phyloP scores from a whole-genome alignment of 2,329 filamentous ascomycete species.

The Fusarium nelsonii region DNA sequence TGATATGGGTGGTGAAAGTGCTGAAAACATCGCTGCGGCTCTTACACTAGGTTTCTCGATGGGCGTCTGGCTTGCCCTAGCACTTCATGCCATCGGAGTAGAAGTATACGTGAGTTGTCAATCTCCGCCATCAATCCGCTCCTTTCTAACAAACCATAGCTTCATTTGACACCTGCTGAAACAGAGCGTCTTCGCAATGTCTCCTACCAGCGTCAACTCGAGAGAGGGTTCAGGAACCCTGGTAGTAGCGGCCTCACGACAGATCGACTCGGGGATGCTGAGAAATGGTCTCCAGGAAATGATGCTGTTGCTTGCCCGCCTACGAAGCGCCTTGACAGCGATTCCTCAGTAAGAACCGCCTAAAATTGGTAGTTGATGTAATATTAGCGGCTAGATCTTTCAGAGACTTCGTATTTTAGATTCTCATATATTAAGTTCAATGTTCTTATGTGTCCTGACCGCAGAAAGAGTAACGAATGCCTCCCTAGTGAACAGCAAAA shows the following conservation, averaged over 20 bases:
- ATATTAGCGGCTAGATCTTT: accelerated
- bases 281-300: neutral
- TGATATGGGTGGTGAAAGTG: constrained; percentile 8
- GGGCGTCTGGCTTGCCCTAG: constrained; percentile 11
- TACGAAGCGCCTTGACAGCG: constrained; percentile 8
- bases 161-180: constrained; percentile 24
- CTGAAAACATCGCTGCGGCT: constrained; percentile 17
- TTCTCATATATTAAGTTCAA: neutral
- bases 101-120: constrained; percentile 22
- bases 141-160: neutral
- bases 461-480: too few species aligned
- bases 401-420: neutral
- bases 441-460: neutral
- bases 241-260: constrained; percentile 13
- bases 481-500: too few species aligned
- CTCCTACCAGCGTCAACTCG: constrained; percentile 13
- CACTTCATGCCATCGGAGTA: constrained; percentile 15
- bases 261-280: constrained; percentile 19
- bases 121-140: accelerated
- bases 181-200: constrained; percentile 17
- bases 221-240: constrained; percentile 14
- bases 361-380: neutral
- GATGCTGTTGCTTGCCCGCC: neutral
- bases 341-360: neutral
- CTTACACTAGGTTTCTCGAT: constrained; percentile 16